These are phyloP conservation scores for Eucalyptus polyanthemos DNA, from an alignment of 345 rosid genomes.

Conservation along the genomic window DNA sequence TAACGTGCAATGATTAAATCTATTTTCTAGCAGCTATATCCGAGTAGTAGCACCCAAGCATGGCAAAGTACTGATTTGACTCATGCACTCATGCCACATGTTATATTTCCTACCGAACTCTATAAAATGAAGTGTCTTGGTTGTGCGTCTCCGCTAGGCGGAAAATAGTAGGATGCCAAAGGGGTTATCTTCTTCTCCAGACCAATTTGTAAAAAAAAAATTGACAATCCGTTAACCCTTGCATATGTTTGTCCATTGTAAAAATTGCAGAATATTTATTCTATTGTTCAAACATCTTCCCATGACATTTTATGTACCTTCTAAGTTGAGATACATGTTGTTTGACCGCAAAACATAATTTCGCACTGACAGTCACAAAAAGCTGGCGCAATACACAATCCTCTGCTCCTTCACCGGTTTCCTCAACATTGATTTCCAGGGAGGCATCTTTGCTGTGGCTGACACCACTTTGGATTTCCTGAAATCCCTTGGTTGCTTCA, in stretches of 20 bases:
- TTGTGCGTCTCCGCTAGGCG: neutral
- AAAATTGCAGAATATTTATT: neutral
- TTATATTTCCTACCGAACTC: neutral
- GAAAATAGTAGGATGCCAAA: too few species aligned
- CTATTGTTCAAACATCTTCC: neutral
- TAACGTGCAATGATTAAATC: neutral
- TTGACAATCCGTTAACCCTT: neutral
- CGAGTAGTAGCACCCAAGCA: neutral
- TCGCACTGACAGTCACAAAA: conserved; percentile 39
- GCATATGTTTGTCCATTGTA: neutral
- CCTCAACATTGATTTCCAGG: neutral
- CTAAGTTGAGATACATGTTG: conserved; percentile 24
- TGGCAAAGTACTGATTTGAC: neutral
- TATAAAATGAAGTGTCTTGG: neutral
- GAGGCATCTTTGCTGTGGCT: neutral
- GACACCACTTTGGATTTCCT: neutral
- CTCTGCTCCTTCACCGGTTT: neutral
- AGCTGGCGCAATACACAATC: conserved; percentile 16
- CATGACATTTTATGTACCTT: conserved; percentile 9
- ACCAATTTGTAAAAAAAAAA: neutral
- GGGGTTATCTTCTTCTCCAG: too few species aligned
- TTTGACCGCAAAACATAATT: conserved; percentile 30
- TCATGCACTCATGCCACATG: rapidly evolving
- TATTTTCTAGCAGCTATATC: neutral
- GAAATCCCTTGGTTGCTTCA: conserved; percentile 3